A percentile compares a stretch with the other conserved stretches of the same genome.
Evolutionary conservation across 495 filamentous ascomycete genomes (phyloP).

Genomic region (Aspergillus ostianus): DNA sequence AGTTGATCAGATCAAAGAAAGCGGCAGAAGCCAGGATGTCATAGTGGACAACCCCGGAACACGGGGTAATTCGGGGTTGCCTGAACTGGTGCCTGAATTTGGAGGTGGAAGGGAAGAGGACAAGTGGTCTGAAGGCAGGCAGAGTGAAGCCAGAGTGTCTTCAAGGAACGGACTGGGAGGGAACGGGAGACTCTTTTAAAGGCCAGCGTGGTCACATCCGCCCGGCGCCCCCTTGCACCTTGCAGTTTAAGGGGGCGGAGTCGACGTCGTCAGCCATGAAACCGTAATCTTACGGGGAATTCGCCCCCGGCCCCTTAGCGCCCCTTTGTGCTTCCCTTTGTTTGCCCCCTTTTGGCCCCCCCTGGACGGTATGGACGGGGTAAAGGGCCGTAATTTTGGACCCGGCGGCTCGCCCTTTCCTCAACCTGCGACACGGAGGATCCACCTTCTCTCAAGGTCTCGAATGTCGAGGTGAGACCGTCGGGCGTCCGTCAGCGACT

Average conservation of each 20-base stretch:
- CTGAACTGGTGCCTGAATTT: not conserved
- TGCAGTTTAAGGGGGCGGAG: conserved; percentile 23
- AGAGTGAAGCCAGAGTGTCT: conserved; percentile 17
- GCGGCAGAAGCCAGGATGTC: not conserved
- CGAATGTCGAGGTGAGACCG: not conserved
- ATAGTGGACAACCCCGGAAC: conserved; percentile 2
- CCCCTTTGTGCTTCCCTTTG: not conserved
- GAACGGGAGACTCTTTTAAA: conserved; percentile 39
- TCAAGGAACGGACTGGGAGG: conserved; percentile 12
- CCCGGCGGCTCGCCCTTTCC: not conserved
- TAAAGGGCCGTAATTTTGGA: not conserved
- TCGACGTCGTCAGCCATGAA: conserved; percentile 20
- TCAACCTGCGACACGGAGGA: not conserved
- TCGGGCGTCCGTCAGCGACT: not conserved
- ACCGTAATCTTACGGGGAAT: conserved; percentile 16
- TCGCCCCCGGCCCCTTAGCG: too few relatives aligned
- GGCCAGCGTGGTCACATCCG: conserved; percentile 47
- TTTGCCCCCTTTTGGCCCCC: not conserved
- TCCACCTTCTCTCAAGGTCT: not conserved
- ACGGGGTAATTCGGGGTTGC: not conserved
- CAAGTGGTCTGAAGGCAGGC: conserved; percentile 28
- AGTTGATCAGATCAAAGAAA: not conserved
- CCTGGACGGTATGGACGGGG: not conserved
- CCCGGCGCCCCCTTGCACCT: conserved; percentile 8
- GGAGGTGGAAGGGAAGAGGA: conserved; percentile 29